These are phyloP conservation scores for Pseudogymnoascus sp. DNA, from an alignment of 2,329 filamentous ascomycete genomes.

Conservation along the genomic window DNA sequence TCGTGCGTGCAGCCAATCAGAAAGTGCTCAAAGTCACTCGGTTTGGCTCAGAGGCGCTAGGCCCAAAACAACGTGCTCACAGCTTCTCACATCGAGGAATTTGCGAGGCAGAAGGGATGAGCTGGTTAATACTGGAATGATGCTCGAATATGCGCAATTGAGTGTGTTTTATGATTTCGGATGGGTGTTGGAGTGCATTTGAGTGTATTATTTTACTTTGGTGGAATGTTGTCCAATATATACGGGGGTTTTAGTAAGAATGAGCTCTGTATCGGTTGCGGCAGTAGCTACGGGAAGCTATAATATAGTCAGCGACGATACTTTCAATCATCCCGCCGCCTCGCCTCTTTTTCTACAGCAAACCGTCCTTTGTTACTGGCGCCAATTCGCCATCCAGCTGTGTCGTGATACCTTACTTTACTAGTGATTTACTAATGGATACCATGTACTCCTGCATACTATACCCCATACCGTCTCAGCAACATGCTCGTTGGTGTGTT, in stretches of 20 bases:
- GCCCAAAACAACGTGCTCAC: background rate
- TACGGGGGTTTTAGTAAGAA: background rate
- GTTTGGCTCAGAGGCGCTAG: background rate
- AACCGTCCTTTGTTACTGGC: background rate
- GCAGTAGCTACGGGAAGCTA: background rate
- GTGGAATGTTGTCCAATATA: background rate
- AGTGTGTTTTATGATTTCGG: background rate
- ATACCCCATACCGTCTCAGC: background rate
- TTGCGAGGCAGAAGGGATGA: background rate
- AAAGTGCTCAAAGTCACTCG: background rate
- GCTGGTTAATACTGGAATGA: background rate
- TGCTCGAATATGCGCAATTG: background rate
- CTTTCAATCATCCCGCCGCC: background rate
- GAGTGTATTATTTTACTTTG: background rate
- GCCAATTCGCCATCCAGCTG: background rate
- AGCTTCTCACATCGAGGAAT: background rate
- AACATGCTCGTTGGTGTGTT: background rate
- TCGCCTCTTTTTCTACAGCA: background rate
- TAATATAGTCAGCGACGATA: background rate
- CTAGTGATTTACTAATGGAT: background rate
- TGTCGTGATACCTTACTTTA: background rate
- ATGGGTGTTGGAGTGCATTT: background rate
- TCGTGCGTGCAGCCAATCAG: background rate
- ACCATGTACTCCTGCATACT: background rate
- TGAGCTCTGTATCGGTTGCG: background rate